Conservation (phyloP, 495 filamentous ascomycete genomes). For the Trichoderma gamsii region DNA sequence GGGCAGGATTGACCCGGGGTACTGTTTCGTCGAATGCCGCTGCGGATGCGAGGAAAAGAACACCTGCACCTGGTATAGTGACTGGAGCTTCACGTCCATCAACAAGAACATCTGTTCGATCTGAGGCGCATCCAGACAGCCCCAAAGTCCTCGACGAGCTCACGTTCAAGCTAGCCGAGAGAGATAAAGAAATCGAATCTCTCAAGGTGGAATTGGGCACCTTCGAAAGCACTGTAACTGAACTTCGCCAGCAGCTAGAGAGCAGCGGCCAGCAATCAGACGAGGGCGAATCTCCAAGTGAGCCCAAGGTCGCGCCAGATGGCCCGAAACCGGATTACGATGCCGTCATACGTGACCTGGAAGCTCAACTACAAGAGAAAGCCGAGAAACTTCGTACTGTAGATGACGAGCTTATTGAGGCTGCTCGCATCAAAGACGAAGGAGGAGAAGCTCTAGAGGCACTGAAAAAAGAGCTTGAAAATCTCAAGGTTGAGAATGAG, state of each 20-base stretch:
- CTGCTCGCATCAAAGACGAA: neutral
- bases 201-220: constrained; percentile 34
- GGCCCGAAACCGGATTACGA: neutral
- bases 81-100: constrained; percentile 21
- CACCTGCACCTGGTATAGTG: constrained; percentile 32
- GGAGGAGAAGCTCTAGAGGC: neutral
- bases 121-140: constrained; percentile 23
- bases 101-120: constrained; percentile 25
- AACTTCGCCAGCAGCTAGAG: constrained; percentile 23
- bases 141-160: constrained; percentile 47
- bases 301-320: constrained; percentile 11
- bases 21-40: constrained; percentile 28
- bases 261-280: constrained; percentile 29
- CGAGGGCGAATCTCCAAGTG: constrained; percentile 23
- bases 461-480: constrained; percentile 13
- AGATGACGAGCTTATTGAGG: neutral
- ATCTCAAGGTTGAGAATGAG: neutral
- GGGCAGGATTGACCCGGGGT: constrained; percentile 29
- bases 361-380: constrained; percentile 2
- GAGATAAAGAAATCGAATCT: constrained; percentile 42
- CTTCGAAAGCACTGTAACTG: constrained; percentile 37
- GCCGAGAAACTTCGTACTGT: neutral
- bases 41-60: constrained; percentile 44
- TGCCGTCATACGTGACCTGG: constrained; percentile 5
- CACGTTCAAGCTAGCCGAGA: constrained; percentile 45